Percentiles rank a stretch among this genome's conserved stretches.
These are phyloP conservation scores for Neospermospora avenae DNA, from an alignment of 2,329 filamentous ascomycete genomes.

Conservation along the genomic window DNA sequence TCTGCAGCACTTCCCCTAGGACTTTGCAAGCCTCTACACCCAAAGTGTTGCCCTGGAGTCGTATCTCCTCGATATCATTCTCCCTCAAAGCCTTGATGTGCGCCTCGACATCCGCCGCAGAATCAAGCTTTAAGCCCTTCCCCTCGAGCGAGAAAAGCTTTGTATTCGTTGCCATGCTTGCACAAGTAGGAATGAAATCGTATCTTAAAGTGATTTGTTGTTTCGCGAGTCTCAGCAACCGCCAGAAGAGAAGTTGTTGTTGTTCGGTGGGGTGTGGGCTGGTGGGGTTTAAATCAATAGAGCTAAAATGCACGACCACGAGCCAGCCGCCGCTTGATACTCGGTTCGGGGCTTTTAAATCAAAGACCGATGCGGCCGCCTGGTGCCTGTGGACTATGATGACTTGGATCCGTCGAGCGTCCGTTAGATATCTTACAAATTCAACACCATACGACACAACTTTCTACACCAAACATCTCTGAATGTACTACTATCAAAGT, in stretches of 20 bases:
- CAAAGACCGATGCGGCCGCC: background rate
- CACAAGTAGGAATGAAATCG: background rate
- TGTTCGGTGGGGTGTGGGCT: background rate
- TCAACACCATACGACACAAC: background rate
- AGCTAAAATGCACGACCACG: constrained; percentile 12
- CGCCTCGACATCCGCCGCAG: constrained; percentile 78
- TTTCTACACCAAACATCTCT: background rate
- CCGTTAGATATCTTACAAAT: constrained; percentile 23
- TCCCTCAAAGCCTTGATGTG: constrained; percentile 74
- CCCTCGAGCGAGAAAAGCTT: constrained; percentile 89
- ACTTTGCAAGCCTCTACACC: constrained; percentile 84
- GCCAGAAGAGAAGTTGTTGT: constrained; percentile 11
- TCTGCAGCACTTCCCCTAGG: constrained; percentile 77
- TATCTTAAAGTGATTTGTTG: background rate
- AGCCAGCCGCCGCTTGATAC: background rate
- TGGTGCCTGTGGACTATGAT: background rate
- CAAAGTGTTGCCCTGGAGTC: constrained; percentile 85
- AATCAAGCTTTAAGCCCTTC: constrained; percentile 89
- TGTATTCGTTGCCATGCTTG: constrained; percentile 47
- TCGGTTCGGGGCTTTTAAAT: constrained; percentile 4
- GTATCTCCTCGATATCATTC: constrained; percentile 77
- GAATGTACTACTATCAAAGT: constrained; percentile 23
- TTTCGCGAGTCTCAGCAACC: background rate
- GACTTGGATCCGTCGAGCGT: background rate
- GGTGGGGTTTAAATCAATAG: constrained; percentile 21